Percentiles rank a stretch among this genome's conserved stretches.
Conservation (phyloP, 192 early-diverging fungal genomes). For the Geosiphon pyriformis region DNA sequence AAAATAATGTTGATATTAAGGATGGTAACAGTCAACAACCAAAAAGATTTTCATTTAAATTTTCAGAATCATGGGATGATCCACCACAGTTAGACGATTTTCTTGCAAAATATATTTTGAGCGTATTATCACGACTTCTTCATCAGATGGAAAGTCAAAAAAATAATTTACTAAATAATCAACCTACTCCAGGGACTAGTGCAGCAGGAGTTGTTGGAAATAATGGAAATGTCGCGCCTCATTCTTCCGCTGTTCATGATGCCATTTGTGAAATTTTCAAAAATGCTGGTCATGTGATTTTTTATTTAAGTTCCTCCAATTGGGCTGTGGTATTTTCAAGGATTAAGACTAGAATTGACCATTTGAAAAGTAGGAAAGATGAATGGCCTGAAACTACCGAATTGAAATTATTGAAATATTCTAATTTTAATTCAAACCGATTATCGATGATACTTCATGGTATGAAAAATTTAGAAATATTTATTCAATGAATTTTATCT, state of each 20-base stretch:
- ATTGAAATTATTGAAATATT: constrained; percentile 79
- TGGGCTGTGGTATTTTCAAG: constrained; percentile 75
- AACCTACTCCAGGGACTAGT: constrained; percentile 36
- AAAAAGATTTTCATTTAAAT: neutral
- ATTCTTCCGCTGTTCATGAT: constrained; percentile 30
- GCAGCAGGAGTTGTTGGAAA: constrained; percentile 30
- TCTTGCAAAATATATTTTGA: constrained; percentile 59
- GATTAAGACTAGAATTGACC: constrained; percentile 58
- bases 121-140: constrained; percentile 55
- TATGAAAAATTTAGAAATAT: too few species aligned
- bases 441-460: constrained; percentile 58
- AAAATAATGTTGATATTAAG: neutral
- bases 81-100: constrained; percentile 69
- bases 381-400: constrained; percentile 71
- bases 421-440: constrained; percentile 66
- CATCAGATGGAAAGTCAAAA: too few species aligned
- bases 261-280: constrained; percentile 70
- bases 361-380: constrained; percentile 55
- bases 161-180: too few species aligned
- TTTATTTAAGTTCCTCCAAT: constrained; percentile 84
- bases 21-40: neutral
- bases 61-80: too few species aligned
- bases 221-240: constrained; percentile 26
- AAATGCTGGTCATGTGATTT: constrained; percentile 73
- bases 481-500: too few species aligned